Conservation (phyloP, 306 rosid species). For the Oxytropis ochrocephala region DNA sequence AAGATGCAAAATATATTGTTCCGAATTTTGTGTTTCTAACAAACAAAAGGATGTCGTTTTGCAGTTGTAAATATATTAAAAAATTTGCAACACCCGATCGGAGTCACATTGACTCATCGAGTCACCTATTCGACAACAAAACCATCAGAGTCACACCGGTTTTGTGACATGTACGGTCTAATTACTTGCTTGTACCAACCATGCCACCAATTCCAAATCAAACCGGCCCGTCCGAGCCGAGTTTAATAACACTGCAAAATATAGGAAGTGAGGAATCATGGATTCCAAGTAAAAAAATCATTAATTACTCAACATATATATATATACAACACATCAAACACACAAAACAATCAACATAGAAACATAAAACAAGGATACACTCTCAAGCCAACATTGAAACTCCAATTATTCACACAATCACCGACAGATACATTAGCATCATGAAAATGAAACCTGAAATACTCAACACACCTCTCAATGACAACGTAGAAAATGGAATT, state of each 20-base stretch:
- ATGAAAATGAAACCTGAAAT: constrained; percentile 23
- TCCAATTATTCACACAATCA: constrained; percentile 42
- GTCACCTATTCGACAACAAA: no score
- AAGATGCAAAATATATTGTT: no score
- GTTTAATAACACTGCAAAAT: neutral
- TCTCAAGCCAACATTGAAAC: constrained; percentile 6
- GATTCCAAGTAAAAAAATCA: neutral
- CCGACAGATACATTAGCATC: constrained; percentile 31
- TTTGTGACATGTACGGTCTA: no score
- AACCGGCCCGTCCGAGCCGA: no score
- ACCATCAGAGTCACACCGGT: no score
- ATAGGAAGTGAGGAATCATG: neutral
- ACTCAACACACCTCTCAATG: constrained; percentile 28
- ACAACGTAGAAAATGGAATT: constrained; percentile 32
- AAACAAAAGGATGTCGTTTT: no score
- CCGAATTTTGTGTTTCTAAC: no score
- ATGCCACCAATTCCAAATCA: no score
- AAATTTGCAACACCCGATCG: no score
- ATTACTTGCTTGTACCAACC: no score
- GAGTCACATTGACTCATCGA: no score
- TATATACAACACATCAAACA: neutral
- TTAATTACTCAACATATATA: neutral
- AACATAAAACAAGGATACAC: neutral
- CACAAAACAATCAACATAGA: neutral
- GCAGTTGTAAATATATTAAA: no score